Base-by-base conservation (phyloP, 495 filamentous ascomycete genomes). In the Penicillium taxi region DNA sequence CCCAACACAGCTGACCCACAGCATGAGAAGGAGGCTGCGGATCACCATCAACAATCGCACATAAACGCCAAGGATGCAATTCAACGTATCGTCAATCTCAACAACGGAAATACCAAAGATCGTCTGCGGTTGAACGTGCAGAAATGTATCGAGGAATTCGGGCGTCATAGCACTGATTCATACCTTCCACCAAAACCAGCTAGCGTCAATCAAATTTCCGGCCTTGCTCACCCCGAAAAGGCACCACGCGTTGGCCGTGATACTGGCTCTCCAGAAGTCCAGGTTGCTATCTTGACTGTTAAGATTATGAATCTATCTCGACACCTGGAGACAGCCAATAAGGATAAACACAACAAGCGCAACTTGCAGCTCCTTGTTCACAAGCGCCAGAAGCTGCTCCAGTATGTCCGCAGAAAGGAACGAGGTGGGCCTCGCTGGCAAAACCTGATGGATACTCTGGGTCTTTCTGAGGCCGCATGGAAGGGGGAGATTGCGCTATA, bases 251-350 rank as follows among this genome's bases (percentile, higher is more conserved):
- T 81, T 9, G 91, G 91, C 0, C 82, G 78, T 0, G 91, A 99
- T 58, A 96, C 88, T 7, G 91, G 91, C 2, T 90, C 82, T 37
- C 81, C 82, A 13, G 91, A 99, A 62, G 91, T 99, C 29, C 91
- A 99, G 69, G 86, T 89, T 45, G 89, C 87, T n/a, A 91, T 99
- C 46, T 62, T 99, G 56, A 99, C 91, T 6, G 74, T 85, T 31
- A 96, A 96, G 70, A 99, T 99, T 50, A 63, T 84, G 35, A 81
- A 84, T 27, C 59, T 96, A 32, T 77, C 81, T 21, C 66, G 78
- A 42, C 69, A 73, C 34, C 52, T 73, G 15, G 52, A 85, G 35
- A 60, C 55, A 3, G 50, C 57, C 34, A 69, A 67, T 32, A 68
- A 79, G 49, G 91, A 99, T 55, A 96, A 91, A 68, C 75, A 86